A percentile compares a stretch with the other conserved stretches of the same genome.
Evolutionary conservation across 2,329 filamentous ascomycete genomes (phyloP).

Genomic region (Diplocarpon rosae): DNA sequence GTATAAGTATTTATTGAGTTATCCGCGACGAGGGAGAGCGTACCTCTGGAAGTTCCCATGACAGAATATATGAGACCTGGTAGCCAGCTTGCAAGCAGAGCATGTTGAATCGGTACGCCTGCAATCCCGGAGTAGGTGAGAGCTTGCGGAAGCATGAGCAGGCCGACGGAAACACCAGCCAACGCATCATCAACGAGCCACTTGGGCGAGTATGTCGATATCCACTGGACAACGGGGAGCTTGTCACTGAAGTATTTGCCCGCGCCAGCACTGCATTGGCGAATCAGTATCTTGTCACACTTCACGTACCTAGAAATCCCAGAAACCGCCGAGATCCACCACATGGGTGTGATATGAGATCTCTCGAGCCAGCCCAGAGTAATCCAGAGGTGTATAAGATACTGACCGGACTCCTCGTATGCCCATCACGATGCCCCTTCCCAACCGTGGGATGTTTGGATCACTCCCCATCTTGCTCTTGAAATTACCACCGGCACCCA

Average conservation of each 20-base stretch:
- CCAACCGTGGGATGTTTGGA: constrained; percentile 11
- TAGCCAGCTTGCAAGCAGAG: constrained; percentile 48
- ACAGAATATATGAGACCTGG: constrained; percentile 46
- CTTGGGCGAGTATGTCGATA: constrained; percentile 47
- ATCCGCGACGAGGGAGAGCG: constrained; percentile 1
- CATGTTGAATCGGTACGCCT: constrained; percentile 48
- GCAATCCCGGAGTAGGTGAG: constrained; percentile 53
- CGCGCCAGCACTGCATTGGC: constrained; percentile 29
- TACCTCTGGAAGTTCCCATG: constrained; percentile 52
- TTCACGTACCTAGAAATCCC: too few relatives aligned
- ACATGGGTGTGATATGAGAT: too few relatives aligned
- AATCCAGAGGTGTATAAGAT: too few relatives aligned
- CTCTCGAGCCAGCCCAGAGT: too few relatives aligned
- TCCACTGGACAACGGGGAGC: constrained; percentile 50
- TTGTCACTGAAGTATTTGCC: constrained; percentile 49
- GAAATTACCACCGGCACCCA: constrained; percentile 5
- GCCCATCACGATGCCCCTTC: constrained; percentile 7
- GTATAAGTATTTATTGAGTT: background rate
- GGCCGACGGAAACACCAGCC: constrained; percentile 48
- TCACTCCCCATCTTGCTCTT: constrained; percentile 8
- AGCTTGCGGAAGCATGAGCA: constrained; percentile 50
- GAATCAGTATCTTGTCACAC: too few relatives aligned
- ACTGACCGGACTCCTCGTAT: constrained; percentile 5
- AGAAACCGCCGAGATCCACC: too few relatives aligned
- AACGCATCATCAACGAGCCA: constrained; percentile 53